A percentile compares a stretch with the other conserved stretches of the same genome.
Evolutionary conservation across 1,284 basidiomycete genomes (phyloP).

Genomic region (Wolfiporia cocos): DNA sequence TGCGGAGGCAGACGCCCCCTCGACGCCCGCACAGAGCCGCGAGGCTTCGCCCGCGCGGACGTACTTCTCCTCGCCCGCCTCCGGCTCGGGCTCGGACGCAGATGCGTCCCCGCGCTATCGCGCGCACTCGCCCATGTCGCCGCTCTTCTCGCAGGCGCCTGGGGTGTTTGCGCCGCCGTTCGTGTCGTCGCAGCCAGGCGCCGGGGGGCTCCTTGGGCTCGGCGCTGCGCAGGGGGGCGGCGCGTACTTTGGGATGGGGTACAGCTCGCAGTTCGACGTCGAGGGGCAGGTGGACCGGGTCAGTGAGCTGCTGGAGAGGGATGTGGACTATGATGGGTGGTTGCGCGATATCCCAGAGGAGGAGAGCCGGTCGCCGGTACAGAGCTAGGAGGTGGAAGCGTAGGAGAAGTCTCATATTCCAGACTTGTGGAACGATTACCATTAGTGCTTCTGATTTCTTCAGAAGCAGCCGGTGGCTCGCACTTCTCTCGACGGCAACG

Average conservation of each 20-base stretch:
- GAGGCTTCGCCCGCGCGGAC: constrained; percentile 31
- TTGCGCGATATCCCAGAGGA: constrained; percentile 29
- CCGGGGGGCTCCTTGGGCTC: constrained; percentile 10
- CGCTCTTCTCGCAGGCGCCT: constrained; percentile 33
- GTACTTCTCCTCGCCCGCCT: constrained; percentile 37
- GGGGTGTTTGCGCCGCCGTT: constrained; percentile 32
- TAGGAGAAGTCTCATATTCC: no score
- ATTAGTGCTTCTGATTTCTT: no score
- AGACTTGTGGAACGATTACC: no score
- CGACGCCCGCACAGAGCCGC: not conserved
- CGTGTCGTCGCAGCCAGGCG: constrained; percentile 31
- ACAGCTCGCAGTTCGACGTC: constrained; percentile 43
- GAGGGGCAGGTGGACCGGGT: constrained; percentile 36
- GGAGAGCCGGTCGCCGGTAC: constrained; percentile 9
- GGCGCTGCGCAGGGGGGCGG: constrained; percentile 12
- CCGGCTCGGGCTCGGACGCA: constrained; percentile 28
- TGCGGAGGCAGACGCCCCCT: no score
- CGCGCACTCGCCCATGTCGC: constrained; percentile 30
- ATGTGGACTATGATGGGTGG: constrained; percentile 42
- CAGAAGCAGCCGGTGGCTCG: no score
- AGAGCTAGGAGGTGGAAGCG: constrained; percentile 8
- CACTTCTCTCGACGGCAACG: no score
- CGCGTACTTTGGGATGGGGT: constrained; percentile 28
- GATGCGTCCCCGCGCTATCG: constrained; percentile 15
- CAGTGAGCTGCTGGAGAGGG: constrained; percentile 36